phyloP scores from a whole-genome alignment of 176 grass and related monocot genomes.

The Avena eriantha region DNA sequence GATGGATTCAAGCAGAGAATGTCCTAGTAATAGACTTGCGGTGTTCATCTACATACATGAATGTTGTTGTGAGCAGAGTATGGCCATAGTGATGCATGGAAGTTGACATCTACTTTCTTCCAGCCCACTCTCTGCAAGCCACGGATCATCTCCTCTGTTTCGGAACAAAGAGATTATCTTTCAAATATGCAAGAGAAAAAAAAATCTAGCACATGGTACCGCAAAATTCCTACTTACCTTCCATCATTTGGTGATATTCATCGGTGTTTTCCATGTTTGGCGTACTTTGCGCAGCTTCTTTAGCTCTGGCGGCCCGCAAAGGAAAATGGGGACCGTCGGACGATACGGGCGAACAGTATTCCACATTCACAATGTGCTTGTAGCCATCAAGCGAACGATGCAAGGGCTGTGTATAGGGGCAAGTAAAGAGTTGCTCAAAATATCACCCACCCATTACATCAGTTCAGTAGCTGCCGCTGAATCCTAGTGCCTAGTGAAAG shows the following conservation, averaged over 20 bases:
- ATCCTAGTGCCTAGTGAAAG: background rate
- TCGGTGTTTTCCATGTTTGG: conserved; percentile 69
- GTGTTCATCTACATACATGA: conserved; percentile 48
- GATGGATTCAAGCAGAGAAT: background rate
- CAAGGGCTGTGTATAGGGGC: conserved; percentile 54
- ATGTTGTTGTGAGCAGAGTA: conserved; percentile 93
- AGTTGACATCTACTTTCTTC: conserved; percentile 93
- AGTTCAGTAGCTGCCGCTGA: background rate
- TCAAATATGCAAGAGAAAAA: conserved; percentile 2
- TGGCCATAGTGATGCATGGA: conserved; percentile 73
- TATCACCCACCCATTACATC: background rate
- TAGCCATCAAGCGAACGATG: conserved; percentile 66
- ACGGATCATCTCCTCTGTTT: conserved; percentile 85
- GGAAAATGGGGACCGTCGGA: conserved; percentile 71
- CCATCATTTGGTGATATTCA: conserved; percentile 78
- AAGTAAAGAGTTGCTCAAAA: conserved; percentile 5
- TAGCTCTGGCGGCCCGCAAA: conserved; percentile 62
- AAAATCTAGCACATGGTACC: background rate
- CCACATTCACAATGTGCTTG: conserved; percentile 77
- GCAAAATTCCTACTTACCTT: conserved; percentile 49
- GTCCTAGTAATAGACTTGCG: background rate
- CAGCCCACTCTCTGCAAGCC: conserved; percentile 87
- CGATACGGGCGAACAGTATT: conserved; percentile 60
- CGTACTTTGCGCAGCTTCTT: conserved; percentile 65
- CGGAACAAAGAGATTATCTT: background rate